phyloP scores from a whole-genome alignment of 1,284 basidiomycete genomes.

The Chalciporus sp. region DNA sequence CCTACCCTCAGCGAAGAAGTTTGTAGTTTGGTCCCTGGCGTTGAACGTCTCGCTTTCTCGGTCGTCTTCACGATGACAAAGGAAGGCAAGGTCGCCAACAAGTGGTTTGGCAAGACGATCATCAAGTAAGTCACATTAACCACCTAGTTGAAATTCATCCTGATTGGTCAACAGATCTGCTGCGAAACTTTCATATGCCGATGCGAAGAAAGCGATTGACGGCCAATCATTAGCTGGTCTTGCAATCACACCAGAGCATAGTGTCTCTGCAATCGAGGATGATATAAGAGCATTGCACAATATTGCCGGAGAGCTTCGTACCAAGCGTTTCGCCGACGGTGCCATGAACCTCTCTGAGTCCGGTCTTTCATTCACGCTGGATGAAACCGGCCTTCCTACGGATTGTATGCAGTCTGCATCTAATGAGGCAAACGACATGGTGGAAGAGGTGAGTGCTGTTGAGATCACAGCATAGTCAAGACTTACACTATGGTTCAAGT shows the following conservation, averaged over 20 bases:
- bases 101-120: slow-evolving; percentile 92
- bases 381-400: slow-evolving; percentile 79
- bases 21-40: slow-evolving; percentile 87
- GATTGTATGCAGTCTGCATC: slow-evolving; percentile 75
- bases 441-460: slow-evolving; percentile 76
- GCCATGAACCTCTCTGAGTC: slow-evolving; percentile 76
- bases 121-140: slow-evolving; percentile 64
- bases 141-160: slow-evolving; percentile 3
- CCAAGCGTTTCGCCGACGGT: slow-evolving; percentile 79
- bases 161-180: slow-evolving; percentile 61
- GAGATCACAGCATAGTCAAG: background rate
- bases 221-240: slow-evolving; percentile 63
- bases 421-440: slow-evolving; percentile 77
- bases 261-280: slow-evolving; percentile 62
- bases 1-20: slow-evolving; percentile 88
- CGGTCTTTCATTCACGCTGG: slow-evolving; percentile 79
- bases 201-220: slow-evolving; percentile 83
- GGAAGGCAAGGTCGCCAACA: slow-evolving; percentile 82
- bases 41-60: slow-evolving; percentile 90
- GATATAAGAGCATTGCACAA: slow-evolving; percentile 76
- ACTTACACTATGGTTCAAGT: slow-evolving; percentile 47
- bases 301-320: slow-evolving; percentile 76
- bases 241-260: slow-evolving; percentile 59
- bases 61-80: slow-evolving; percentile 85
- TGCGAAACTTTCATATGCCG: slow-evolving; percentile 81